Evolutionary conservation across 129 eudicot genomes (phyloP).

Genomic region (Apium graveolens): DNA sequence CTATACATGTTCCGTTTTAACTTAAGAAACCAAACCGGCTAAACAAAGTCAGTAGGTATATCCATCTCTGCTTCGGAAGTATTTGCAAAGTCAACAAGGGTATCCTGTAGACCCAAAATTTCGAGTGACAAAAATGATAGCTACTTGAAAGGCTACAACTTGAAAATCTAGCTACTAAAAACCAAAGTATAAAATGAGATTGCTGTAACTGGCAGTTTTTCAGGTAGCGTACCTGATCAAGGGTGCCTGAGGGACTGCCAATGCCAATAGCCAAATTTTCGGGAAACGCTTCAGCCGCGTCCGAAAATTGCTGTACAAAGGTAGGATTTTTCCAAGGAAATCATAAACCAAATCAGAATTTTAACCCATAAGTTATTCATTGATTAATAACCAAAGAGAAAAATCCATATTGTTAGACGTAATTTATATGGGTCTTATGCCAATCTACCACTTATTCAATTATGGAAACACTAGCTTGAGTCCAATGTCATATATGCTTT

Average conservation of each 20-base stretch:
- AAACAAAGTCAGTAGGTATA: constrained; percentile 30
- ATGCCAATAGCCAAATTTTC: constrained; percentile 22
- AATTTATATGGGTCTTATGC: neutral
- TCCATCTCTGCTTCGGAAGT: constrained; percentile 34
- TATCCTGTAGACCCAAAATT: constrained; percentile 27
- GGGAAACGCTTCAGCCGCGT: constrained; percentile 17
- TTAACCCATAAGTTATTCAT: neutral
- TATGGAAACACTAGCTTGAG: neutral
- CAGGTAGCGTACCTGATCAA: constrained; percentile 27
- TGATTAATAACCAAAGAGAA: neutral
- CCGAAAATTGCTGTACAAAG: constrained; percentile 23
- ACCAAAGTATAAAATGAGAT: neutral
- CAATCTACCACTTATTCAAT: neutral
- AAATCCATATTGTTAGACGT: neutral
- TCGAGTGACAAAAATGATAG: neutral
- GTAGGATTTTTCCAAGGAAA: neutral
- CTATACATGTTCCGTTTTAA: neutral
- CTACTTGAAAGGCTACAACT: neutral
- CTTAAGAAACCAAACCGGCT: constrained; percentile 19
- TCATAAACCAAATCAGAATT: neutral
- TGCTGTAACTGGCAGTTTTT: neutral
- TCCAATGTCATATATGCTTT: neutral
- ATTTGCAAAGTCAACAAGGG: constrained; percentile 26
- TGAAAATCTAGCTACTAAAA: neutral
- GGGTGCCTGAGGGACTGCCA: constrained; percentile 26